Evolutionary conservation across 257 asterid species (phyloP).

Genomic region (Nicotiana benthamiana): DNA sequence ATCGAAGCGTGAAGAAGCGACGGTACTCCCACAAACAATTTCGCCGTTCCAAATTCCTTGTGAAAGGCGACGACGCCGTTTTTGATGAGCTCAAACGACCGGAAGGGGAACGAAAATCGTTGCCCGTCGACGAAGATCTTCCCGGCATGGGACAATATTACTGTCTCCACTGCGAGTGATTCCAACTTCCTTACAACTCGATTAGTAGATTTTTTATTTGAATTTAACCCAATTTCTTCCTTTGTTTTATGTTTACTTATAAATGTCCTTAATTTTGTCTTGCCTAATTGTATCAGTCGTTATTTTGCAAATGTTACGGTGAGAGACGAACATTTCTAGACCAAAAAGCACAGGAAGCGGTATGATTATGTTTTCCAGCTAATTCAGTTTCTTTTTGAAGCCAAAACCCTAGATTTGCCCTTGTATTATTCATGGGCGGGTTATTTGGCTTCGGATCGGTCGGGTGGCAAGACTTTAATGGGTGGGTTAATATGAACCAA

Average conservation of each 20-base stretch:
- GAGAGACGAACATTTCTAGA: conserved; percentile 79
- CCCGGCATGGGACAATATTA: conserved; percentile 91
- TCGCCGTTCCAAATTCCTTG: conserved; percentile 51
- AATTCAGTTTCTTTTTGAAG: neutral
- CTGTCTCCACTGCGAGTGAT: conserved; percentile 85
- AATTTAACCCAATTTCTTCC: neutral
- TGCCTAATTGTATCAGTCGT: conserved; percentile 30
- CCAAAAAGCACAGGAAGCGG: conserved; percentile 78
- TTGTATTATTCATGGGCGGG: too few species aligned
- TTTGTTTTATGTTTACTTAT: neutral
- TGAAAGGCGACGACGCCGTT: conserved; percentile 73
- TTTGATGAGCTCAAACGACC: conserved; percentile 54
- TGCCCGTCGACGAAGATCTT: conserved; percentile 81
- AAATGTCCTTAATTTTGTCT: neutral
- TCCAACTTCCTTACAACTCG: neutral
- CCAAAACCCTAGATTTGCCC: too few species aligned
- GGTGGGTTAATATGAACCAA: too few species aligned
- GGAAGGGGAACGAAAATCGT: conserved; percentile 28
- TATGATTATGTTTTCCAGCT: conserved; percentile 14
- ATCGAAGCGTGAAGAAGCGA: conserved; percentile 13
- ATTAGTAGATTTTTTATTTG: neutral
- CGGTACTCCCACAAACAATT: conserved; percentile 54
- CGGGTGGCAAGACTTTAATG: too few species aligned
- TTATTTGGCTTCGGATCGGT: too few species aligned
- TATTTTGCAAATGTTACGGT: conserved; percentile 58